phyloP scores from a whole-genome alignment of 148 eudicot genomes.

The Cornus suecica region DNA sequence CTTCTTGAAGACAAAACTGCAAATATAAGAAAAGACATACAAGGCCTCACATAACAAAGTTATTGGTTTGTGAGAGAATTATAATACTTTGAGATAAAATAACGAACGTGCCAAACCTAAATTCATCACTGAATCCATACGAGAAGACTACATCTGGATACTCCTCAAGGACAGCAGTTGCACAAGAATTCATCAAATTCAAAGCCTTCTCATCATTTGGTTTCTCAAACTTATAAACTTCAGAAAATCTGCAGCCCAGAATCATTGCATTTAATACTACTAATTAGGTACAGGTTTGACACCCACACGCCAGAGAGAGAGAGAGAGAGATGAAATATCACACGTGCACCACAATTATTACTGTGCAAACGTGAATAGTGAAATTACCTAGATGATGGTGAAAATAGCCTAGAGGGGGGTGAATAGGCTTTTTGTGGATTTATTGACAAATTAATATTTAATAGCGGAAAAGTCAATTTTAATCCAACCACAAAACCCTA shows the following conservation, averaged over 20 bases:
- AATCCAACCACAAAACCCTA: too few relatives aligned
- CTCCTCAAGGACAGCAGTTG: slow-evolving; percentile 54
- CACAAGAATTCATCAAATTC: slow-evolving; percentile 86
- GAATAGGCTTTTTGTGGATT: too few relatives aligned
- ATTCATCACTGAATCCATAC: slow-evolving; percentile 83
- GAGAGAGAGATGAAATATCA: background rate
- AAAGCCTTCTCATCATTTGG: slow-evolving; percentile 75
- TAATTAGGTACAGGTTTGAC: background rate
- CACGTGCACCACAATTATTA: background rate
- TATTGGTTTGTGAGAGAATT: background rate
- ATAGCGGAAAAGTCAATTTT: too few relatives aligned
- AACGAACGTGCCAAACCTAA: slow-evolving; percentile 37
- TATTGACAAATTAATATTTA: too few relatives aligned
- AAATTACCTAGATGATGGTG: too few relatives aligned
- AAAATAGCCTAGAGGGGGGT: too few relatives aligned
- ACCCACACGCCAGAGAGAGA: background rate
- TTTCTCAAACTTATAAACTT: slow-evolving; percentile 65
- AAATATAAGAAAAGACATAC: slow-evolving; percentile 18
- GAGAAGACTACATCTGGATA: slow-evolving; percentile 70
- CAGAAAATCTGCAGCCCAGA: slow-evolving; percentile 47
- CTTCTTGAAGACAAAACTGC: slow-evolving; percentile 79
- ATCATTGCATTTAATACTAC: too few relatives aligned
- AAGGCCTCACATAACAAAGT: background rate
- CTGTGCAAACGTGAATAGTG: too few relatives aligned
- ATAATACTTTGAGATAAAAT: slow-evolving; percentile 5